These are phyloP conservation scores for Fusarium nurragi DNA, from an alignment of 2,329 filamentous ascomycete genomes.

Conservation along the genomic window DNA sequence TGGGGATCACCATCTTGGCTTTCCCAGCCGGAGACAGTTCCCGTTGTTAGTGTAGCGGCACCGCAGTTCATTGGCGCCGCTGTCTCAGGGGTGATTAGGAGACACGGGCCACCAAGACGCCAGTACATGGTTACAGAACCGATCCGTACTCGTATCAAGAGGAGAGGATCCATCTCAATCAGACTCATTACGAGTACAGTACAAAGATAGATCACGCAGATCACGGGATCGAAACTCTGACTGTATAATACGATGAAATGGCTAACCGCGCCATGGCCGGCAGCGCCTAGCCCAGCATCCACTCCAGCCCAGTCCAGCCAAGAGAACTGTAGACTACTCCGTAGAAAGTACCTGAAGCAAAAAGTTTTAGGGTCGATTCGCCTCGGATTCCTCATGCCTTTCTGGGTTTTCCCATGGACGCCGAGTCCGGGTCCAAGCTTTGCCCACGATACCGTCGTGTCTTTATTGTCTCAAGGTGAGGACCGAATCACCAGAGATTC, in stretches of 20 bases:
- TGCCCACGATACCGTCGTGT: conserved; percentile 6
- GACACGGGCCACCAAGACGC: conserved; percentile 3
- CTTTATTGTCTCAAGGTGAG: conserved; percentile 1
- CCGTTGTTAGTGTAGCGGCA: conserved; percentile 41
- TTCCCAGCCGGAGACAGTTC: conserved; percentile 40
- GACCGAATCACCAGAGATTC: background rate
- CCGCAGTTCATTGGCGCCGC: conserved; percentile 33
- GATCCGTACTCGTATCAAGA: conserved; percentile 38
- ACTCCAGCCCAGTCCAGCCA: conserved; percentile 16
- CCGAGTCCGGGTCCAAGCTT: conserved; percentile 8
- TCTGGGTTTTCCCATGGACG: conserved; percentile 20
- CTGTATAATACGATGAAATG: conserved; percentile 18
- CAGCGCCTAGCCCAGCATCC: conserved; percentile 19
- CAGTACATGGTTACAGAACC: conserved; percentile 16
- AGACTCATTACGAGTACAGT: conserved; percentile 15
- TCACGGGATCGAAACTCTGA: conserved; percentile 11
- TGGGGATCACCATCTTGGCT: conserved; percentile 32
- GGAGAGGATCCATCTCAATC: conserved; percentile 18
- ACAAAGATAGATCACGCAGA: background rate
- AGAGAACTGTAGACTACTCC: background rate
- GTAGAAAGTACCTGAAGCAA: conserved; percentile 2
- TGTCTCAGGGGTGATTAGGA: conserved; percentile 37
- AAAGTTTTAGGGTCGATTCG: conserved; percentile 11
- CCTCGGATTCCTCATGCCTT: conserved; percentile 22
- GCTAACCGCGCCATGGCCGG: conserved; percentile 30